phyloP scores from a whole-genome alignment of 371 early-diverging fungal species.

The Syncephalastrum sp. region DNA sequence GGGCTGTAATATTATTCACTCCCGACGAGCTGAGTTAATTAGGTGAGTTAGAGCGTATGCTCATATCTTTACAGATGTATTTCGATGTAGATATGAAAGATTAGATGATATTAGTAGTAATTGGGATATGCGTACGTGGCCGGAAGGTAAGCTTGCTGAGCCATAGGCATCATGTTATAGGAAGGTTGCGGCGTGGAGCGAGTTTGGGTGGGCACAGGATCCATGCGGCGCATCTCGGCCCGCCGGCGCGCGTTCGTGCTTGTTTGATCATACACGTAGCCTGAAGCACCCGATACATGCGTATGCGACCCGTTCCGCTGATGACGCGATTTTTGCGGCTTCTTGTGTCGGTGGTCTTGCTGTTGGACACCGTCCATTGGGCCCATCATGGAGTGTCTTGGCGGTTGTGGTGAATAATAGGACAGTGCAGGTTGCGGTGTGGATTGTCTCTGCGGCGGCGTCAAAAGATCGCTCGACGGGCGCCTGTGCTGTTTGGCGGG shows the following conservation, averaged over 20 bases:
- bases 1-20: too few species aligned
- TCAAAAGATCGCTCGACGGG: slow-evolving; percentile 35
- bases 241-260: slow-evolving; percentile 23
- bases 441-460: slow-evolving; percentile 3
- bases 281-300: background rate
- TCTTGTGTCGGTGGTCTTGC: slow-evolving; percentile 21
- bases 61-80: too few species aligned
- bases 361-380: slow-evolving; percentile 39
- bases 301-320: background rate
- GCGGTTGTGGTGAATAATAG: slow-evolving; percentile 3
- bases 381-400: slow-evolving; percentile 10
- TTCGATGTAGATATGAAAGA: too few species aligned
- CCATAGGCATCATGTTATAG: too few species aligned
- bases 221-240: slow-evolving; percentile 21
- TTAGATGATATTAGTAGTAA: too few species aligned
- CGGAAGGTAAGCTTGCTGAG: too few species aligned
- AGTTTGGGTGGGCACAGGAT: slow-evolving; percentile 9
- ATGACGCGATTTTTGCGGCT: slow-evolving; percentile 7
- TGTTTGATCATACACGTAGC: background rate
- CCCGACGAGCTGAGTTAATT: too few species aligned
- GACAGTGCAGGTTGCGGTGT: background rate
- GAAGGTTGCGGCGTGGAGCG: too few species aligned
- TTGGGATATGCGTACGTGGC: too few species aligned
- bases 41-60: too few species aligned
- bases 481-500: slow-evolving; percentile 8